phyloP scores from a whole-genome alignment of 129 eudicot species.

The Daucus carota region DH1_v3.0 NC_030381.2:2143001-2143500 shows the following conservation, averaged over 20 bases:
- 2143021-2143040: neutral
- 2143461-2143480: slow-evolving; percentile 68
- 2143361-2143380: slow-evolving; percentile 27
- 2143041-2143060: neutral
- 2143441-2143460: slow-evolving; percentile 63
- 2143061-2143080: neutral
- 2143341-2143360: neutral
- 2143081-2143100: neutral
- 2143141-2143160: neutral
- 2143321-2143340: neutral
- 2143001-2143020: neutral
- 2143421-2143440: slow-evolving; percentile 82
- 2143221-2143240: neutral
- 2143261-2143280: neutral
- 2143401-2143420: slow-evolving; percentile 85
- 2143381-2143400: slow-evolving; percentile 82
- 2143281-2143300: neutral
- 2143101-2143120: too few relatives aligned
- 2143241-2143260: neutral
- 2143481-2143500: slow-evolving; percentile 3
- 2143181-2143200: neutral
- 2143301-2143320: neutral
- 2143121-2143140: too few relatives aligned
- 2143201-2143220: neutral
- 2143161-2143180: neutral